Evolutionary conservation across 257 asterid species (phyloP).

Genomic region (Lavandula angustifolia): DNA sequence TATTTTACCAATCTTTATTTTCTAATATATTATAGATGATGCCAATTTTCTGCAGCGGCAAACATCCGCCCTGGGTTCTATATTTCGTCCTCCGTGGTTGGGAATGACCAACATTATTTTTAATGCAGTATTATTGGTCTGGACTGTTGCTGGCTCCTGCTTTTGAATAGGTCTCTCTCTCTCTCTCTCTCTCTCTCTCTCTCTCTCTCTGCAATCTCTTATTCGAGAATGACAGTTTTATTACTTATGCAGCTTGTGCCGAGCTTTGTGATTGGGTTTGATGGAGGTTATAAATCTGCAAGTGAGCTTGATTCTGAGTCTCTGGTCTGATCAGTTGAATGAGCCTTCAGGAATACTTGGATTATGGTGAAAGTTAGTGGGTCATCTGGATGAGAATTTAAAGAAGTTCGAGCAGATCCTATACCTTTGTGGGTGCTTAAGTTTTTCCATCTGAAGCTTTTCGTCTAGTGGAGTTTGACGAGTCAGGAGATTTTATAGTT

Average conservation of each 20-base stretch:
- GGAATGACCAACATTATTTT: conserved; percentile 69
- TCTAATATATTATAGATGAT: conserved; percentile 41
- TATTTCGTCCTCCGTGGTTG: conserved; percentile 64
- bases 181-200: conserved; percentile 4
- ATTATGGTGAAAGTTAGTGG: too few species aligned
- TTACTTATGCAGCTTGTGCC: conserved; percentile 63
- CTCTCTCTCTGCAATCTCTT: not conserved
- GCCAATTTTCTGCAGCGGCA: conserved; percentile 46
- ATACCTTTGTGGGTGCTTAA: conserved; percentile 37
- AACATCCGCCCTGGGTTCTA: conserved; percentile 53
- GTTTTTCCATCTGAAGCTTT: conserved; percentile 18
- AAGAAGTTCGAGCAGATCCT: conserved; percentile 18
- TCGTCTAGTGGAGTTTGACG: not conserved
- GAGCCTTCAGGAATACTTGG: not conserved
- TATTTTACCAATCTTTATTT: conserved; percentile 5
- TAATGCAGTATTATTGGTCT: conserved; percentile 81
- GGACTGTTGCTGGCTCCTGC: conserved; percentile 81
- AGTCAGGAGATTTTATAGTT: conserved; percentile 42
- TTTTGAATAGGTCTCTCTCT: conserved; percentile 53
- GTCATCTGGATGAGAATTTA: too few species aligned
- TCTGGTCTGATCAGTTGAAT: conserved; percentile 51
- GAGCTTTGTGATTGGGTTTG: conserved; percentile 60
- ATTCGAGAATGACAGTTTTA: not conserved
- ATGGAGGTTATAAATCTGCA: conserved; percentile 60
- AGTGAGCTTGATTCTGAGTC: conserved; percentile 52